phyloP scores from a whole-genome alignment of 129 eudicot genomes.

The Escallonia herrerae region DNA sequence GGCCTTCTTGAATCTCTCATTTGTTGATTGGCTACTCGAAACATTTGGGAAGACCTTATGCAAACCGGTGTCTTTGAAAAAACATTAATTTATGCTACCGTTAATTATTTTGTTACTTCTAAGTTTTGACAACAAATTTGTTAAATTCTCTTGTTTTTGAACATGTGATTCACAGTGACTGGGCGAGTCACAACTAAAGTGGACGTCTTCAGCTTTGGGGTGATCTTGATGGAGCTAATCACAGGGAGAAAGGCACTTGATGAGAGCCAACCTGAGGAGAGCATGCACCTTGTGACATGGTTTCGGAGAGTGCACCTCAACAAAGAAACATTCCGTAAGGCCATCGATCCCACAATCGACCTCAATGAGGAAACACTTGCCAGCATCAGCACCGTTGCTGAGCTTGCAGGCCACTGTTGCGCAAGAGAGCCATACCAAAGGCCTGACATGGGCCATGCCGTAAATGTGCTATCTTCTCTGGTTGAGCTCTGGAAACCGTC shows the following conservation, averaged over 20 bases:
- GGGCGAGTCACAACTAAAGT: slow-evolving; percentile 98
- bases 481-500: slow-evolving; percentile 93
- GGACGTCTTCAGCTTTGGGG: slow-evolving; percentile 93
- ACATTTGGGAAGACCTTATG: too few species aligned
- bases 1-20: too few species aligned
- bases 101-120: not conserved
- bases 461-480: slow-evolving; percentile 80
- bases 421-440: slow-evolving; percentile 94
- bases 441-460: slow-evolving; percentile 98
- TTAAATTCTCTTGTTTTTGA: not conserved
- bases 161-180: slow-evolving; percentile 41
- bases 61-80: too few species aligned
- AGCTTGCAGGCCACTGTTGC: slow-evolving; percentile 96
- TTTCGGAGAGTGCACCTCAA: slow-evolving; percentile 79
- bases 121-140: not conserved
- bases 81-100: too few species aligned
- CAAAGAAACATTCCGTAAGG: slow-evolving; percentile 83
- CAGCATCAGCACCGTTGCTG: slow-evolving; percentile 83
- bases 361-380: slow-evolving; percentile 74
- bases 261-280: slow-evolving; percentile 96
- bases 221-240: slow-evolving; percentile 89
- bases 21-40: too few species aligned
- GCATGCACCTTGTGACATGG: slow-evolving; percentile 98
- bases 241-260: slow-evolving; percentile 94
- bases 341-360: slow-evolving; percentile 80